Evolutionary conservation across 2,329 filamentous ascomycete genomes (phyloP).

Genomic region (Penicillium aurantiogriseum): DNA sequence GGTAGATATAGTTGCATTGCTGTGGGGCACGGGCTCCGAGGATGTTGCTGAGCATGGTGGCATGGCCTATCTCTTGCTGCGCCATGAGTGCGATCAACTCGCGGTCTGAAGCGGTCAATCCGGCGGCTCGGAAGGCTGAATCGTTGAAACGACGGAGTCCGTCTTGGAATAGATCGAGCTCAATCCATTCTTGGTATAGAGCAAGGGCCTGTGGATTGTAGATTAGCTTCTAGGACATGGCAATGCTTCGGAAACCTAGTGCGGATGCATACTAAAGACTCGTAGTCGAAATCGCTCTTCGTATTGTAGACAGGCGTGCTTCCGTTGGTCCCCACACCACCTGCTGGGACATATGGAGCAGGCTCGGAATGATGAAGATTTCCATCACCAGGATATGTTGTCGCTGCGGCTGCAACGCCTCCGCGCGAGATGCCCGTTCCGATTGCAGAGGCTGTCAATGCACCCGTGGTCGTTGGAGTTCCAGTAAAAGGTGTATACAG

Average conservation of each 20-base stretch:
- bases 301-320: constrained; percentile 72
- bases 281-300: constrained; percentile 78
- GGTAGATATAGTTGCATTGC: constrained; percentile 81
- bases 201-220: constrained; percentile 53
- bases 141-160: constrained; percentile 68
- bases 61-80: constrained; percentile 73
- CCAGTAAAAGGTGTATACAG: constrained; percentile 69
- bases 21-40: constrained; percentile 67
- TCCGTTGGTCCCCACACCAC: constrained; percentile 77
- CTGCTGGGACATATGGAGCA: constrained; percentile 68
- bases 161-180: constrained; percentile 78
- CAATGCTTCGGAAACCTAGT: not conserved
- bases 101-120: constrained; percentile 67
- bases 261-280: constrained; percentile 57
- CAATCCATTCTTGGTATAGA: constrained; percentile 81
- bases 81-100: constrained; percentile 73
- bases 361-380: constrained; percentile 65
- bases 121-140: constrained; percentile 66
- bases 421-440: constrained; percentile 58
- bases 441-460: constrained; percentile 52
- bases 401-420: constrained; percentile 61
- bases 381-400: constrained; percentile 70
- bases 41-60: constrained; percentile 74
- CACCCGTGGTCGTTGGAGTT: constrained; percentile 67
- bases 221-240: not conserved